phyloP scores from a whole-genome alignment of 179 eudicot genomes.

The Dionaea muscipula region DNA sequence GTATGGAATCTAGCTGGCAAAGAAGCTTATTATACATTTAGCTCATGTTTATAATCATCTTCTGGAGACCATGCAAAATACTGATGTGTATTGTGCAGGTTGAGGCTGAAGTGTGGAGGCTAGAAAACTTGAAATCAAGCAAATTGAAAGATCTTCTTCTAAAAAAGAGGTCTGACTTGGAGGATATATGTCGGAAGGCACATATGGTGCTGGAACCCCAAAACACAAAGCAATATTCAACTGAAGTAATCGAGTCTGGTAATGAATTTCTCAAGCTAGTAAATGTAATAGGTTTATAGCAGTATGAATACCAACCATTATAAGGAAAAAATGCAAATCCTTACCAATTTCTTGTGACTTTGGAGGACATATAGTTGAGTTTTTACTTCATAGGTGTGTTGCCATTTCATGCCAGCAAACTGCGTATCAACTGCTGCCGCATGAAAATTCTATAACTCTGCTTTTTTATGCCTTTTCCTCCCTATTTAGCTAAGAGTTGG shows the following conservation, averaged over 20 bases:
- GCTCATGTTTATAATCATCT: too few relatives aligned
- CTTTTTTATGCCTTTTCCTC: background rate
- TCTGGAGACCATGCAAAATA: background rate
- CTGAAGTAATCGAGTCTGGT: conserved; percentile 65
- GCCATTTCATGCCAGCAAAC: background rate
- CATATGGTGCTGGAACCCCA: conserved; percentile 43
- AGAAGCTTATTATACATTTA: background rate
- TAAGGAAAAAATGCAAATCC: too few relatives aligned
- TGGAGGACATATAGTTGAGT: too few relatives aligned
- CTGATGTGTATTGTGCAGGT: conserved; percentile 26
- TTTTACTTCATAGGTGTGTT: background rate
- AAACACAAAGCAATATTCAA: conserved; percentile 25
- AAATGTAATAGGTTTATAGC: background rate
- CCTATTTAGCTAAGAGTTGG: background rate
- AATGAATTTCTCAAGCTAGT: background rate
- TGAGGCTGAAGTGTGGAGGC: conserved; percentile 56
- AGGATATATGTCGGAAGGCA: conserved; percentile 52
- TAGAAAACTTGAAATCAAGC: conserved; percentile 49
- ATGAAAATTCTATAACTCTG: too few relatives aligned
- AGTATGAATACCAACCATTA: too few relatives aligned
- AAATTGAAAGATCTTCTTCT: conserved; percentile 63
- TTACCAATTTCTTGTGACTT: too few relatives aligned
- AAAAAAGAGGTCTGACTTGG: conserved; percentile 50
- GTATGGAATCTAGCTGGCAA: conserved; percentile 20
- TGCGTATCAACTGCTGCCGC: too few relatives aligned